These are phyloP conservation scores for Aureobasidium sp. DNA, from an alignment of 2,329 filamentous ascomycete genomes.

Conservation along the genomic window DNA sequence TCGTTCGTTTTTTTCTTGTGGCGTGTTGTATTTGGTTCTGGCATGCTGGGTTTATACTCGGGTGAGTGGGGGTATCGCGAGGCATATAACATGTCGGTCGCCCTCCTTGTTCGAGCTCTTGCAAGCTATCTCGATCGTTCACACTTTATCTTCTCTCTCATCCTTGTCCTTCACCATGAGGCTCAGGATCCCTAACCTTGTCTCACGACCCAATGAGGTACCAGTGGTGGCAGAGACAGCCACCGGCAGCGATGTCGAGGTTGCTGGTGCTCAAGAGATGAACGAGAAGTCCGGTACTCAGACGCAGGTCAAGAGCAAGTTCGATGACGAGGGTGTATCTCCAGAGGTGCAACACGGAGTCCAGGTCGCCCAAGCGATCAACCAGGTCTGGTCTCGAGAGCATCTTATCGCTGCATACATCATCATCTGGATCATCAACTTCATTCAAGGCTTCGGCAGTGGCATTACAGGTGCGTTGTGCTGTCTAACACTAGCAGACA, in stretches of 20 bases:
- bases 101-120: neutral
- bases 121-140: constrained; percentile 2
- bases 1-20: neutral
- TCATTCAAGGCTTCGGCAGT: constrained; percentile 41
- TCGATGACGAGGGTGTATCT: neutral
- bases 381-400: constrained; percentile 31
- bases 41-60: neutral
- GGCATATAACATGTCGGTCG: neutral
- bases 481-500: constrained; percentile 1
- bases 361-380: constrained; percentile 32
- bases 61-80: neutral
- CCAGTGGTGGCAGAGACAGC: neutral
- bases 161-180: constrained; percentile 6
- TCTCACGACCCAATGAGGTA: neutral
- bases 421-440: constrained; percentile 41
- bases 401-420: constrained; percentile 30
- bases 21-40: neutral
- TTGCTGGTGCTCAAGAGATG: neutral
- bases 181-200: constrained; percentile 8
- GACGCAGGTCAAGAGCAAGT: neutral
- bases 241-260: constrained; percentile 10
- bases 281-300: constrained; percentile 1
- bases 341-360: constrained; percentile 29
- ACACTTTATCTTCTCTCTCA: neutral
- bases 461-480: constrained; percentile 27